Percentiles rank a stretch among this genome's conserved stretches.
phyloP scores from a whole-genome alignment of 2,329 filamentous ascomycete species.

The Penicillium sp. region DNA sequence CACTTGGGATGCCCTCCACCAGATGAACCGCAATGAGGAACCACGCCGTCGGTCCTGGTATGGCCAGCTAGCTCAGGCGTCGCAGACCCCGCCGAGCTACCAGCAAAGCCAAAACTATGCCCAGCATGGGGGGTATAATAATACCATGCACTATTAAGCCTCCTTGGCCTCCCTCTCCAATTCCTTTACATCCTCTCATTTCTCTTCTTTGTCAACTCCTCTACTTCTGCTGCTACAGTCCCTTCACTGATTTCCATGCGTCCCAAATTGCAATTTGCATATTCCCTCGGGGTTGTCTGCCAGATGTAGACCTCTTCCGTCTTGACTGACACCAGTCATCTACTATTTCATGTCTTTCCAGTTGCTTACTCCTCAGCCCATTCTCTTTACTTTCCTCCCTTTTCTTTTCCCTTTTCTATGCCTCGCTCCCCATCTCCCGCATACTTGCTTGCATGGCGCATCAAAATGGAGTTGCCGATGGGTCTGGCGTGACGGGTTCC shows the following conservation, averaged over 20 bases:
- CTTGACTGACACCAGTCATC: slow-evolving; percentile 3
- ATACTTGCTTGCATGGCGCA: slow-evolving; percentile 25
- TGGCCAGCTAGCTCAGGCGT: slow-evolving; percentile 28
- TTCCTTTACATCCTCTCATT: slow-evolving; percentile 1
- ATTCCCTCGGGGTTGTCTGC: too few relatives aligned
- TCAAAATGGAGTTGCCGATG: slow-evolving; percentile 28
- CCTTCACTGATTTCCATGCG: slow-evolving; percentile 4
- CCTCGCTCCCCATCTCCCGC: slow-evolving; percentile 1
- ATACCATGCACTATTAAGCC: slow-evolving; percentile 23
- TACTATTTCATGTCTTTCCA: too few relatives aligned
- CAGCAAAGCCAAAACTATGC: slow-evolving; percentile 28
- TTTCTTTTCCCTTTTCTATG: slow-evolving; percentile 1
- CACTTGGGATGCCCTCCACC: slow-evolving; percentile 39
- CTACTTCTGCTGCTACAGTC: slow-evolving; percentile 5
- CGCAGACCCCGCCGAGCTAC: slow-evolving; percentile 25
- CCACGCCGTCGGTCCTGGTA: slow-evolving; percentile 37
- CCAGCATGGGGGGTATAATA: slow-evolving; percentile 27
- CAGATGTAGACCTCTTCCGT: too few relatives aligned
- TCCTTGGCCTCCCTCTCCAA: neutral
- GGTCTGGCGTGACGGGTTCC: slow-evolving; percentile 23
- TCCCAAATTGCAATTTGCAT: too few relatives aligned
- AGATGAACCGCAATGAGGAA: slow-evolving; percentile 30
- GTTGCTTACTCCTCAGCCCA: neutral
- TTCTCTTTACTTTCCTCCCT: neutral
- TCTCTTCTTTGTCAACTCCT: neutral